Percentiles rank a stretch among this genome's conserved stretches.
phyloP scores from a whole-genome alignment of 2,329 filamentous ascomycete genomes.

The Scedosporium minutisporum region DNA sequence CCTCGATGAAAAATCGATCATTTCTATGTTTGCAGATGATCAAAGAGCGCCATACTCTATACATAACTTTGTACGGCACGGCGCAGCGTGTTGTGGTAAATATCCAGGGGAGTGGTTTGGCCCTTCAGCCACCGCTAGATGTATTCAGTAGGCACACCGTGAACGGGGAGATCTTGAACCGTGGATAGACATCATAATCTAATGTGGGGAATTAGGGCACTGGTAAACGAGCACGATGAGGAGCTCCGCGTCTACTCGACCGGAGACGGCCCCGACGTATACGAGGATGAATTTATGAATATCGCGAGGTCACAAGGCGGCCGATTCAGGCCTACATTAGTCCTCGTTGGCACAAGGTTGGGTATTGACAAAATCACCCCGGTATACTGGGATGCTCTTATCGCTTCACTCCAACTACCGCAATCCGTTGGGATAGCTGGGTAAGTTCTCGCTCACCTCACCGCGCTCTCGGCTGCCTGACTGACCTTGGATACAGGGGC shows the following conservation, averaged over 20 bases:
- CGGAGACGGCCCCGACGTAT: constrained; percentile 83
- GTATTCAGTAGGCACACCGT: constrained; percentile 64
- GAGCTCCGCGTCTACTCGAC: constrained; percentile 77
- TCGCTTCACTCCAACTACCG: constrained; percentile 70
- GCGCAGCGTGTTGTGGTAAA: constrained; percentile 79
- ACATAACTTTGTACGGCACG: constrained; percentile 85
- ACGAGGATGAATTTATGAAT: constrained; percentile 77
- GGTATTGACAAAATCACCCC: constrained; percentile 92
- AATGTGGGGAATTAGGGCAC: constrained; percentile 44
- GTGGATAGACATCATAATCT: not conserved
- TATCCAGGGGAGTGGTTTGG: constrained; percentile 98
- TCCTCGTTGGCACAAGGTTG: constrained; percentile 78
- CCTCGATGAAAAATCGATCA: constrained; percentile 57
- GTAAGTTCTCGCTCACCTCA: constrained; percentile 36
- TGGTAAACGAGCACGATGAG: constrained; percentile 57
- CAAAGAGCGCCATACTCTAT: constrained; percentile 83
- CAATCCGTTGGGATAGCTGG: constrained; percentile 96
- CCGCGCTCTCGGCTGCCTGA: not conserved
- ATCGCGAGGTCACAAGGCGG: constrained; percentile 60
- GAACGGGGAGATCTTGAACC: not conserved
- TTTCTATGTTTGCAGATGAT: constrained; percentile 81
- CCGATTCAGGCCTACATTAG: constrained; percentile 70
- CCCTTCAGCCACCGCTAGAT: constrained; percentile 87
- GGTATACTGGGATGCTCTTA: constrained; percentile 91
- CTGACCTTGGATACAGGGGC: constrained; percentile 45